Evolutionary conservation across 345 rosid species (phyloP).

Genomic region (Eutrema japonicum): DNA sequence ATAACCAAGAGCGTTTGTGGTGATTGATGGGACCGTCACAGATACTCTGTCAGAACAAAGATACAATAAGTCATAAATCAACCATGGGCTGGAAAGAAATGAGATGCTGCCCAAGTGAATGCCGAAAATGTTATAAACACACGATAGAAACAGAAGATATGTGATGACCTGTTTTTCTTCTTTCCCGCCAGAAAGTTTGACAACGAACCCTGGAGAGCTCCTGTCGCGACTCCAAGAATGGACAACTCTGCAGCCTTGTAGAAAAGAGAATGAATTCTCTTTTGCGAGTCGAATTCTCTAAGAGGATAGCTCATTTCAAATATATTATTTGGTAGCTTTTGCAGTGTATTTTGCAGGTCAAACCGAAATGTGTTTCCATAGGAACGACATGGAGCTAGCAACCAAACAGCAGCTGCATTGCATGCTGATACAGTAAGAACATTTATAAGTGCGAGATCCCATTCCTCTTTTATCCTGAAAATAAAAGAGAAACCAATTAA

Average conservation of each 20-base stretch:
- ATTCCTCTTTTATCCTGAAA: slow-evolving; percentile 81
- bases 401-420: slow-evolving; percentile 88
- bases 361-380: slow-evolving; percentile 89
- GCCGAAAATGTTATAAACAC: background rate
- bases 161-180: slow-evolving; percentile 73
- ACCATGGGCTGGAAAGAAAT: background rate
- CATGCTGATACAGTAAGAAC: slow-evolving; percentile 81
- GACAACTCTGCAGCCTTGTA: slow-evolving; percentile 88
- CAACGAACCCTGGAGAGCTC: slow-evolving; percentile 83
- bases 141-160: slow-evolving; percentile 10
- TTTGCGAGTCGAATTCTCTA: slow-evolving; percentile 85
- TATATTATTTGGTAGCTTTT: slow-evolving; percentile 93
- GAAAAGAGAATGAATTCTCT: slow-evolving; percentile 86
- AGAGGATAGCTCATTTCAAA: slow-evolving; percentile 92
- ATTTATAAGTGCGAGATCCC: slow-evolving; percentile 93
- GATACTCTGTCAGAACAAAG: slow-evolving; percentile 60
- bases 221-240: slow-evolving; percentile 75
- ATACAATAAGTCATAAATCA: background rate
- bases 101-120: slow-evolving; percentile 1
- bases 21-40: slow-evolving; percentile 73
- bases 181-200: slow-evolving; percentile 66
- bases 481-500: slow-evolving; percentile 16
- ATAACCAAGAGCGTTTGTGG: slow-evolving; percentile 73
- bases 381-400: slow-evolving; percentile 93
- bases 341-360: slow-evolving; percentile 90